These are phyloP conservation scores for Hyphopichia khmerensis DNA, from an alignment of 1,139 yeast species.

Conservation along the genomic window DNA sequence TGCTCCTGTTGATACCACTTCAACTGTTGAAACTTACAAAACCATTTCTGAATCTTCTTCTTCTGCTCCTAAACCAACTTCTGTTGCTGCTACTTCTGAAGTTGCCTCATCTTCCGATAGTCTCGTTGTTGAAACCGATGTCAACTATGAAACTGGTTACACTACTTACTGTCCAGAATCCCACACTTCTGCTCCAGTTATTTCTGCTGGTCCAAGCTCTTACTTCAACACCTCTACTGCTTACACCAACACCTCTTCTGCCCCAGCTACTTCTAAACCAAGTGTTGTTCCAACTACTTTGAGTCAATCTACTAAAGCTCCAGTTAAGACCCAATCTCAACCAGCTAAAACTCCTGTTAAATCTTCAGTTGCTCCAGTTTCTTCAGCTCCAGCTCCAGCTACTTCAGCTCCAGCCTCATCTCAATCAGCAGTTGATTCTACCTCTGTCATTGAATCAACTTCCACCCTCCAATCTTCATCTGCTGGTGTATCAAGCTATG, in stretches of 20 bases:
- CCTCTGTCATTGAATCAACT: neutral
- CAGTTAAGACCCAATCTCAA: neutral
- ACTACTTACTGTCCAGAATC: conserved; percentile 33
- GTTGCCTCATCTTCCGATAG: conserved; percentile 7
- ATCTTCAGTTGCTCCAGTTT: conserved; percentile 11
- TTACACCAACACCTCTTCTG: neutral
- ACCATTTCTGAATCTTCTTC: neutral
- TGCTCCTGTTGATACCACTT: neutral
- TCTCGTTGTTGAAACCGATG: conserved; percentile 15
- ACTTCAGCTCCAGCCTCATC: conserved; percentile 8
- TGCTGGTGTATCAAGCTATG: conserved; percentile 4
- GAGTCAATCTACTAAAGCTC: neutral
- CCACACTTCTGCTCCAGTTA: conserved; percentile 1
- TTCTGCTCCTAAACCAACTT: neutral
- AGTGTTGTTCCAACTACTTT: conserved; percentile 3
- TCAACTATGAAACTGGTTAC: conserved; percentile 25
- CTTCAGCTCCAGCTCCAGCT: conserved; percentile 22
- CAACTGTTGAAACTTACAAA: neutral
- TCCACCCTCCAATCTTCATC: neutral
- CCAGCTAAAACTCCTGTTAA: conserved; percentile 1
- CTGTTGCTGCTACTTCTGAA: neutral
- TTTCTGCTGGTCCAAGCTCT: neutral
- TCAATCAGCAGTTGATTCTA: conserved; percentile 3
- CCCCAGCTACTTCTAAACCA: neutral
- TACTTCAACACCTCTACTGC: neutral